These are phyloP conservation scores for Ophiocytium majus DNA, from an alignment of 352 stramenopile genomes.

Conservation along the genomic window DNA sequence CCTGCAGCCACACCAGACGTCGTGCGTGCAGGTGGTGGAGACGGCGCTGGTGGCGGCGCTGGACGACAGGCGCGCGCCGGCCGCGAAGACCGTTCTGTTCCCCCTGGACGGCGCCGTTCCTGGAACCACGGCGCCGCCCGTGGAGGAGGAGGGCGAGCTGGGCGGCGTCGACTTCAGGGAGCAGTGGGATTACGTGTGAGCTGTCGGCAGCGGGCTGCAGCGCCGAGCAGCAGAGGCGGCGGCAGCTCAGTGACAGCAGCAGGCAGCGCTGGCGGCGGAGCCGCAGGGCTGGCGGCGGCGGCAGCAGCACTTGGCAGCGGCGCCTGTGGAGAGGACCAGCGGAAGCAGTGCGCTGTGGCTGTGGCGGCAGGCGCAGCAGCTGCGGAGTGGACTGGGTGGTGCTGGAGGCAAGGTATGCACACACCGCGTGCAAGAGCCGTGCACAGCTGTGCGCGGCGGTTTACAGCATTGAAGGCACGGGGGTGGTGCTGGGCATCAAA, in stretches of 20 bases:
- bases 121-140: background rate
- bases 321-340: too few species aligned
- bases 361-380: too few species aligned
- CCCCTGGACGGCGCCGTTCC: background rate
- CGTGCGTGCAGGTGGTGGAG: constrained; percentile 42
- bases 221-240: background rate
- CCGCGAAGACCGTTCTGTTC: background rate
- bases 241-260: constrained; percentile 1
- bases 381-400: too few species aligned
- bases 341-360: too few species aligned
- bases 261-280: too few species aligned
- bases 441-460: too few species aligned
- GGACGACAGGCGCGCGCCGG: background rate
- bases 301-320: too few species aligned
- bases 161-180: constrained; percentile 46
- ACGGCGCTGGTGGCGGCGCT: constrained; percentile 39
- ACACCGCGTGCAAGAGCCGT: too few species aligned
- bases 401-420: too few species aligned
- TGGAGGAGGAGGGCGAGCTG: constrained; percentile 26
- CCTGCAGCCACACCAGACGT: background rate
- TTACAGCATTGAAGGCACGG: too few species aligned
- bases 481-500: too few species aligned
- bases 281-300: too few species aligned
- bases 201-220: background rate
- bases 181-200: constrained; percentile 42